These are phyloP conservation scores for Tricholoma hemisulphureum DNA, from an alignment of 768 basidiomycete species.

Conservation along the genomic window DNA sequence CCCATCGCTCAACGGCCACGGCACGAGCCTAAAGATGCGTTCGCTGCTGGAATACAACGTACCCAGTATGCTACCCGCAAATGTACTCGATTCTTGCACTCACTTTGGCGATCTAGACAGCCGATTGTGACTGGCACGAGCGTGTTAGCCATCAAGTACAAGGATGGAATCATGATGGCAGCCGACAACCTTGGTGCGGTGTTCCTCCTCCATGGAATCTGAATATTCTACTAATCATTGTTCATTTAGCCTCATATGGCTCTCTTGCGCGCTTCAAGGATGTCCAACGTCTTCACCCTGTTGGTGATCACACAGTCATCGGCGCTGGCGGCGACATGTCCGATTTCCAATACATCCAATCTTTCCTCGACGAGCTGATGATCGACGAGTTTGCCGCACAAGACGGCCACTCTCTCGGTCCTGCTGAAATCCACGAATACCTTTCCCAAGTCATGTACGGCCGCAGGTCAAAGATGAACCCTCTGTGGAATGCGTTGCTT, in stretches of 20 bases:
- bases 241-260: conserved; percentile 82
- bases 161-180: conserved; percentile 97
- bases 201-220: not conserved
- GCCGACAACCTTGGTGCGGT: conserved; percentile 91
- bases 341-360: conserved; percentile 93
- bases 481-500: conserved; percentile 92
- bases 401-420: conserved; percentile 83
- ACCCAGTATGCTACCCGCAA: conserved; percentile 61
- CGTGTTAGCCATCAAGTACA: conserved; percentile 91
- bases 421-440: conserved; percentile 90
- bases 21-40: conserved; percentile 51
- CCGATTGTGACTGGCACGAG: conserved; percentile 98
- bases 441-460: conserved; percentile 88
- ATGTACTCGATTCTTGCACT: not conserved
- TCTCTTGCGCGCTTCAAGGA: conserved; percentile 97
- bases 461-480: conserved; percentile 84
- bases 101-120: conserved; percentile 49
- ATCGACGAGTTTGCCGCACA: conserved; percentile 76
- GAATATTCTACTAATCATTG: not conserved
- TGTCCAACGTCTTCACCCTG: conserved; percentile 80
- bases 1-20: conserved; percentile 64
- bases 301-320: conserved; percentile 82
- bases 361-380: conserved; percentile 71
- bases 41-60: conserved; percentile 65
- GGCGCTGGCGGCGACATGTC: conserved; percentile 97